Evolutionary conservation across 1,284 basidiomycete species (phyloP), one percentile per base, ranked within the genome.

Genomic region (Microbotryomycetes sp.): DNA sequence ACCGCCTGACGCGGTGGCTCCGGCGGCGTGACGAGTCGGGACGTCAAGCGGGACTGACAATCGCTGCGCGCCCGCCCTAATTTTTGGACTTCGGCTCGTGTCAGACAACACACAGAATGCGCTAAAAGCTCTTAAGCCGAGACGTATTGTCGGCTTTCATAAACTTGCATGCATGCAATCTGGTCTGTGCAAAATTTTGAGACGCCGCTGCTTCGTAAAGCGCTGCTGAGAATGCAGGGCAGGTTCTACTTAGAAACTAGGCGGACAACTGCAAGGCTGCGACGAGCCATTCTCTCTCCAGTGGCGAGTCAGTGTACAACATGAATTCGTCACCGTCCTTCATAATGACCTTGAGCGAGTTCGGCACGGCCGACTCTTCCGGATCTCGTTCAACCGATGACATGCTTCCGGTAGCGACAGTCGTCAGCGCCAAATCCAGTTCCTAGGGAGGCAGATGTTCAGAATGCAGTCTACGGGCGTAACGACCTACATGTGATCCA

Each of bases 311-410:
- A 14, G 58, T 52, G 48, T 64, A 64, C 36, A 67, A 59, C 16
- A 59, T 22, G 45, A 31, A 51, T n/a, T 59, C 54, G 6, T 57
- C 63, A 26, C 59, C 59, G 1, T 23, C 6, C 23, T 49, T 16
- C 16, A 60, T n/a, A 4, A 26, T 19, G 14, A 58, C 4, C 16
- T 58, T 62, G 65, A 67, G 59, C 5, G 65, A 62, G 28, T 62
- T 50, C 4, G 65, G 62, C 0, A 61, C 54, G n/a, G 57, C 45
- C 12, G 65, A 54, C 16, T 64, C 65, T 29, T 64, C 62, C 4
- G 60, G 54, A 36, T 46, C 42, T 26, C 42, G 26, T 22, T 58
- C 51, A 4, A 62, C n/a, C 49, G 47, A 22, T 3, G 12, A 19
- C 51, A 58, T 46, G 25, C 46, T 15, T 9, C 16, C 16, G 5